Base-by-base conservation (phyloP, 1,139 yeast genomes). In the Candida freyschussii region DNA sequence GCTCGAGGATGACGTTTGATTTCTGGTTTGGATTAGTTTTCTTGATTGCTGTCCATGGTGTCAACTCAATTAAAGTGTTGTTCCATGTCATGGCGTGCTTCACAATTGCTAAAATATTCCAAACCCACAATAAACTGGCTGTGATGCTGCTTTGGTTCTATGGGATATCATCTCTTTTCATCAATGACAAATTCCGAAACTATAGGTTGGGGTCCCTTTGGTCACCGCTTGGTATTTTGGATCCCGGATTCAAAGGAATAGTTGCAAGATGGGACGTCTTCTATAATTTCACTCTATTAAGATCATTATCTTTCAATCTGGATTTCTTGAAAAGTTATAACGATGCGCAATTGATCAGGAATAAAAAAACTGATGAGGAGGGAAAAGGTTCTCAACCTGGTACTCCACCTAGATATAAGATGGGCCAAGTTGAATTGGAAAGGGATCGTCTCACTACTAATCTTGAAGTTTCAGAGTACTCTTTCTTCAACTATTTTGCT, bases 251-350 rank as follows among this genome's bases (percentile, higher is more conserved):
- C 48, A 67, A 65, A 54, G 97, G 98, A 0, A 69, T 89, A 17
- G 78, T 91, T 45, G 69, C 76, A 13, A 67, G 97, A 46, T 93
- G 99, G 99, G 97, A 91, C 53, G 96, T 93, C 7, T 85, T 84
- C 50, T 93, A 78, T 68, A 93, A 91, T 57, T 86, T 93, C 57
- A 80, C 95, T 1, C 63, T 91, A 43, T 67, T 93, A 34, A 69
- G 96, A 46, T 75, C 87, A 73, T 61, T 93, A 30, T 84, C 96
- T 37, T 91, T 70, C 58, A 84, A 84, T 45, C 57, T 84, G 44
- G 99, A 93, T 57, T 86, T 71, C 50, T 56, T 80, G 26, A 75
- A 72, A 47, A 63, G 73, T 42, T 59, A 56, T 45, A 44, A 54
- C 10, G 49, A 47, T 28, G 24, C 46, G 24, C 45, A 41, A 35